phyloP scores from a whole-genome alignment of 2,329 filamentous ascomycete species.

The Ophiocordyceps robertsii region DNA sequence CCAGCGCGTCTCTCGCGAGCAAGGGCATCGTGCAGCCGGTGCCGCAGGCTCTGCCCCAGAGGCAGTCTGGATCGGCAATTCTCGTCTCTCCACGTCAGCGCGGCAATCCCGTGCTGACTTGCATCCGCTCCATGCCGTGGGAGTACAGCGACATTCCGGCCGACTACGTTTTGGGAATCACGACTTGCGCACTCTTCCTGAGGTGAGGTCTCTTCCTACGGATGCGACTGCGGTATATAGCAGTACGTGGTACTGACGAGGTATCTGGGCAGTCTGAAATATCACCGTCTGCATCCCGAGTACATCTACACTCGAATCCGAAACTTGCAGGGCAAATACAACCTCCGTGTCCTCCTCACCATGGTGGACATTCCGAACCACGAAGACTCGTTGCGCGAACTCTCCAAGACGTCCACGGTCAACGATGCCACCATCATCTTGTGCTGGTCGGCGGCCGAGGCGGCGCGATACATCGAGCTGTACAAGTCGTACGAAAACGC shows the following conservation, averaged over 20 bases:
- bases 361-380: conserved; percentile 96
- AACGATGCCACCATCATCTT: conserved; percentile 87
- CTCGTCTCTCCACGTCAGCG: conserved; percentile 86
- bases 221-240: background rate
- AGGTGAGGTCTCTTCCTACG: conserved; percentile 24
- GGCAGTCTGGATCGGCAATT: conserved; percentile 58
- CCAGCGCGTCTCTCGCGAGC: conserved; percentile 22
- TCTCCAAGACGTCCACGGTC: conserved; percentile 83
- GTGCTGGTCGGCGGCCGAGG: conserved; percentile 90
- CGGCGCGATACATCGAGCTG: conserved; percentile 82
- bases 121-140: conserved; percentile 75
- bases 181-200: conserved; percentile 83
- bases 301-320: conserved; percentile 94
- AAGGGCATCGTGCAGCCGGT: conserved; percentile 77
- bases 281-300: conserved; percentile 92
- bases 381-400: conserved; percentile 75
- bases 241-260: background rate
- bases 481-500: conserved; percentile 94
- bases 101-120: conserved; percentile 82
- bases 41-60: conserved; percentile 66
- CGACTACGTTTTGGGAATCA: conserved; percentile 78
- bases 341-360: conserved; percentile 69
- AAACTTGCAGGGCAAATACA: conserved; percentile 72
- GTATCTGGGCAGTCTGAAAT: conserved; percentile 57
- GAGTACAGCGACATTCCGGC: conserved; percentile 95